Evolutionary conservation across 192 early-diverging fungal species (phyloP).

Genomic region (Entomortierella lignicola): DNA sequence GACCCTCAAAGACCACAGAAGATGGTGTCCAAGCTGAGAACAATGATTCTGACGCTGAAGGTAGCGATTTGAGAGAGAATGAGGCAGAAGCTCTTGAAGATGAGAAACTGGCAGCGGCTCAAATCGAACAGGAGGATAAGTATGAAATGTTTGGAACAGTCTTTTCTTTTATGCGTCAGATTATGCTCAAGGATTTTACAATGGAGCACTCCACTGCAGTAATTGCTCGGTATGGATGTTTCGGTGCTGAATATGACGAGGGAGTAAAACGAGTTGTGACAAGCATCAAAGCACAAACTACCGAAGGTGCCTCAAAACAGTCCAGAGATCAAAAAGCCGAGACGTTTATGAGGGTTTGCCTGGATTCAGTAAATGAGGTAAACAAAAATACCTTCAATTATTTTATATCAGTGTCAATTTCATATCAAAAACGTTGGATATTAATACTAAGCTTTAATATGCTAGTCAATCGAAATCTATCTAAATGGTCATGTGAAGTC

Average conservation of each 20-base stretch:
- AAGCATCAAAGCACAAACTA: conserved; percentile 52
- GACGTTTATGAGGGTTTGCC: conserved; percentile 45
- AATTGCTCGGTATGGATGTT: conserved; percentile 50
- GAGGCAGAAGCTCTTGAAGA: conserved; percentile 26
- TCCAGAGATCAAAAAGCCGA: conserved; percentile 21
- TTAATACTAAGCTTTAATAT: no score
- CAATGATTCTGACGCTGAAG: conserved; percentile 1
- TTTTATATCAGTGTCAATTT: no score
- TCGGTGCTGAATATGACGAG: conserved; percentile 59
- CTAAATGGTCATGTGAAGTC: conserved; percentile 28
- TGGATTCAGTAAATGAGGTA: conserved; percentile 60
- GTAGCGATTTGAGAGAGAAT: neutral
- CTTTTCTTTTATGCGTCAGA: conserved; percentile 54
- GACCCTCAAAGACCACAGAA: conserved; percentile 5
- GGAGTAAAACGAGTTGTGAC: conserved; percentile 55
- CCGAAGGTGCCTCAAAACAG: conserved; percentile 9
- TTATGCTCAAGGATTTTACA: conserved; percentile 57
- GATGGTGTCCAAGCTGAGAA: neutral
- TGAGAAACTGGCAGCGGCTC: conserved; percentile 21
- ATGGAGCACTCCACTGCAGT: conserved; percentile 39
- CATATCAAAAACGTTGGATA: no score
- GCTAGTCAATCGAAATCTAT: conserved; percentile 43
- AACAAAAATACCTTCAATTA: neutral
- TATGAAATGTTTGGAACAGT: conserved; percentile 54
- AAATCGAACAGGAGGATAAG: conserved; percentile 47